Evolutionary conservation across 2,329 filamentous ascomycete genomes (phyloP).

Genomic region (Trichoderma endophyticum): DNA sequence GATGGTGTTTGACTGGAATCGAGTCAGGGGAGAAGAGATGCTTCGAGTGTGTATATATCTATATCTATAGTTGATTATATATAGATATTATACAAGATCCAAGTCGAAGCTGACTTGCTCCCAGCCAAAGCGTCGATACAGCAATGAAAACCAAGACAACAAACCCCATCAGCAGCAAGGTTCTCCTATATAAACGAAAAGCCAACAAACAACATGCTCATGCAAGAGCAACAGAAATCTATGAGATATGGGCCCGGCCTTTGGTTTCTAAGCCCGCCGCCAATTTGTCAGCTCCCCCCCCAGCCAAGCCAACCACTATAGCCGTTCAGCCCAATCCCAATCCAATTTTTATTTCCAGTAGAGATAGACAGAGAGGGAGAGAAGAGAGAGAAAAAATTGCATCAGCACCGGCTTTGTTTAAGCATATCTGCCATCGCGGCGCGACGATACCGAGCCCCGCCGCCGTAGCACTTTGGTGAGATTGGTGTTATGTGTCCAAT

Average conservation of each 20-base stretch:
- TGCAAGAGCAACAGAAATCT: background rate
- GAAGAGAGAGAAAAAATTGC: background rate
- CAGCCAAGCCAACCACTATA: background rate
- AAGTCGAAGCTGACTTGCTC: background rate
- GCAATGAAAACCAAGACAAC: background rate
- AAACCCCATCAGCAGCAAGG: background rate
- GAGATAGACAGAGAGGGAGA: background rate
- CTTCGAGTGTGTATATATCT: background rate
- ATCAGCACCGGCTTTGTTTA: background rate
- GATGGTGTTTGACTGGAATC: background rate
- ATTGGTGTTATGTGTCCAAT: background rate
- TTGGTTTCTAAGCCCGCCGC: background rate
- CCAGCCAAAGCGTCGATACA: background rate
- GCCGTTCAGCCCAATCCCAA: background rate
- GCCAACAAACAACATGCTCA: background rate
- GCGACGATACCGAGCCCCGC: background rate
- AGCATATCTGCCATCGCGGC: background rate
- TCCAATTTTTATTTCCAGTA: background rate
- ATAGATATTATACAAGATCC: background rate
- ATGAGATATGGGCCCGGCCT: background rate
- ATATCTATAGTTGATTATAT: background rate
- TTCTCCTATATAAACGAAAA: background rate
- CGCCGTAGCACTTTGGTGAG: background rate
- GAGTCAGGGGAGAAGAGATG: background rate
- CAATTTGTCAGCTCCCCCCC: background rate